phyloP scores from a whole-genome alignment of 176 grass and related monocot species.

The sorghum (Sorghum bicolor) region Sorghum_bicolor_NCBIv3 NC_012870.2:60906001-60906500 shows the following conservation, averaged over 20 bases:
- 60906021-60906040: neutral
- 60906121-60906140: neutral
- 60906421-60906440: slow-evolving; percentile 21
- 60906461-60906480: slow-evolving; percentile 69
- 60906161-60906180: neutral
- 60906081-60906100: neutral
- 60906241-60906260: neutral
- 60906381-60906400: slow-evolving; percentile 75
- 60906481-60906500: slow-evolving; percentile 92
- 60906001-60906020: neutral
- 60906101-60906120: neutral
- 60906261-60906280: too few species aligned
- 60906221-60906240: neutral
- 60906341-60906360: slow-evolving; percentile 53
- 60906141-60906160: neutral
- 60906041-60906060: neutral
- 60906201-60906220: neutral
- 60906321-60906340: neutral
- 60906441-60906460: slow-evolving; percentile 34
- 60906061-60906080: neutral
- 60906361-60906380: slow-evolving; percentile 61
- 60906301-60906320: neutral
- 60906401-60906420: slow-evolving; percentile 45
- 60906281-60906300: too few species aligned
- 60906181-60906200: neutral